Evolutionary conservation across 805 yeast species (phyloP).

Genomic region (Saccharomycopsis schoenii): DNA sequence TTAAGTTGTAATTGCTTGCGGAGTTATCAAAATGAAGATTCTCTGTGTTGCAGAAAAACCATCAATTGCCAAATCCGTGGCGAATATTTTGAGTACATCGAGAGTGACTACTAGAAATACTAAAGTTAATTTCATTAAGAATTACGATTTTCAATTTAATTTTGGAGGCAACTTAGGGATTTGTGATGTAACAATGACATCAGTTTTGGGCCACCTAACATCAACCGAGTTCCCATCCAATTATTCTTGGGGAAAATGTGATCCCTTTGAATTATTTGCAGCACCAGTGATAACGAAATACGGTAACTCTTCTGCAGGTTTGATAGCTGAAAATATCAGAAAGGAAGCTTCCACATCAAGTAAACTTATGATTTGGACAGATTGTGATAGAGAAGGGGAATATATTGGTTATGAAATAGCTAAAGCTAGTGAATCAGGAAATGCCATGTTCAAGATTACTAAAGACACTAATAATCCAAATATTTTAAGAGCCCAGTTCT

Average conservation of each 20-base stretch:
- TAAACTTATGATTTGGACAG: slow-evolving; percentile 89
- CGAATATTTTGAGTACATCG: slow-evolving; percentile 71
- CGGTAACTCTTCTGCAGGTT: background rate
- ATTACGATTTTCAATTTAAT: slow-evolving; percentile 64
- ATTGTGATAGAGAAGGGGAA: slow-evolving; percentile 96
- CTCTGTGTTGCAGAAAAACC: slow-evolving; percentile 97
- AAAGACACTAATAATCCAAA: slow-evolving; percentile 34
- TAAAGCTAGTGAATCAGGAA: slow-evolving; percentile 42
- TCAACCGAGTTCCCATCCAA: slow-evolving; percentile 53
- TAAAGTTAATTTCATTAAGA: slow-evolving; percentile 53
- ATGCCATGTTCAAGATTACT: slow-evolving; percentile 30
- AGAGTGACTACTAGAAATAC: slow-evolving; percentile 37
- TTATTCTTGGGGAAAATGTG: slow-evolving; percentile 56
- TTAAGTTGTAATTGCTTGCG: background rate
- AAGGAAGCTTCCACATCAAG: slow-evolving; percentile 52
- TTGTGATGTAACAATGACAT: slow-evolving; percentile 80
- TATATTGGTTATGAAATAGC: slow-evolving; percentile 79
- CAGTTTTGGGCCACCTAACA: slow-evolving; percentile 77
- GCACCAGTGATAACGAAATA: slow-evolving; percentile 47
- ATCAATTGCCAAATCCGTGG: slow-evolving; percentile 81
- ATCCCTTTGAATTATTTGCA: slow-evolving; percentile 56
- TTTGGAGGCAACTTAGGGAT: slow-evolving; percentile 51
- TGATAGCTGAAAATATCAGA: slow-evolving; percentile 26
- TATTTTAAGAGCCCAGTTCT: slow-evolving; percentile 71
- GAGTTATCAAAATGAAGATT: slow-evolving; percentile 42